These are phyloP conservation scores for Dactylis glomerata DNA, from an alignment of 176 grass and related monocot species.

Conservation along the genomic window DNA sequence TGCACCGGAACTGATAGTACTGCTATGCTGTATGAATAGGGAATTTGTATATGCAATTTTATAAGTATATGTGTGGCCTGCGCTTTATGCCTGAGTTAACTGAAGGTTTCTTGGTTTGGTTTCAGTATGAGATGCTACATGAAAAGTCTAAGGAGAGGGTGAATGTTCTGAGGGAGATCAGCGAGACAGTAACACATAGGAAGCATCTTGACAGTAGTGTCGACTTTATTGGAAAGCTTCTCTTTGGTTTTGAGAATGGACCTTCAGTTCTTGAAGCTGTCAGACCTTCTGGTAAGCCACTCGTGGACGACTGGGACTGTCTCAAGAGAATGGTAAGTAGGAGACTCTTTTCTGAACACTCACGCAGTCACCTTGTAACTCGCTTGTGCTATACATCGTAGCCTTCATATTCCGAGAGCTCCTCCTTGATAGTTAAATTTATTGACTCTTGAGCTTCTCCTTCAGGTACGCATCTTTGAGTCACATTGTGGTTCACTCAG, in stretches of 20 bases:
- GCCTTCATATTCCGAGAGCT: not conserved
- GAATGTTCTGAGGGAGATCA: conserved; percentile 57
- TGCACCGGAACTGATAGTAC: not conserved
- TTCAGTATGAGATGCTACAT: conserved; percentile 75
- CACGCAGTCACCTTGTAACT: too few relatives aligned
- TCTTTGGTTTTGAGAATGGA: conserved; percentile 64
- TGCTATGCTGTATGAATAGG: too few relatives aligned
- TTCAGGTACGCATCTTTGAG: conserved; percentile 73
- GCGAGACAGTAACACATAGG: conserved; percentile 52
- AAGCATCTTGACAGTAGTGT: conserved; percentile 75
- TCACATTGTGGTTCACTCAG: conserved; percentile 73
- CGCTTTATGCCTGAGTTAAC: not conserved
- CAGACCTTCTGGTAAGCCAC: conserved; percentile 46
- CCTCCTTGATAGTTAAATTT: not conserved
- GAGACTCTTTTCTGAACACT: not conserved
- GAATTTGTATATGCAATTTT: not conserved
- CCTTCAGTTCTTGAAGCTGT: conserved; percentile 50
- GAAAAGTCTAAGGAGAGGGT: conserved; percentile 48
- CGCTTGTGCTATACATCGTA: too few relatives aligned
- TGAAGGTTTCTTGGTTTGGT: conserved; percentile 21
- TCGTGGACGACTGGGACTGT: conserved; percentile 89
- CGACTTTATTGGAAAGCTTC: conserved; percentile 59
- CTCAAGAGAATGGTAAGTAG: conserved; percentile 73
- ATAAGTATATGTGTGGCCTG: not conserved
- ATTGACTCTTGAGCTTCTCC: not conserved